phyloP scores from a whole-genome alignment of 805 yeast species.

The Yamadazyma insecticola region DNA sequence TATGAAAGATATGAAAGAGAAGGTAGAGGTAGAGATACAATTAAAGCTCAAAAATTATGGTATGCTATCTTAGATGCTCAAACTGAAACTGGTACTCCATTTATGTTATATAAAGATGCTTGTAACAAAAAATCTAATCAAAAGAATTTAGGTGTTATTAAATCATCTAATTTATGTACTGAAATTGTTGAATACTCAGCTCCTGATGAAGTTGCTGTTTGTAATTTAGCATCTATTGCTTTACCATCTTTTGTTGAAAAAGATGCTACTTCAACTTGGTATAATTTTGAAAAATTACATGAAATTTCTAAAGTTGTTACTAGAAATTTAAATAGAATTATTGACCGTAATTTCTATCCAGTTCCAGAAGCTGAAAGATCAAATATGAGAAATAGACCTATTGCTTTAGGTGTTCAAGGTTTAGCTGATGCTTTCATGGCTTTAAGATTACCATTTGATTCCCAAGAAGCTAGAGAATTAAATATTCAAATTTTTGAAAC shows the following conservation, averaged over 20 bases:
- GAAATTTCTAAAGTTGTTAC: conserved; percentile 51
- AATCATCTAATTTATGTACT: conserved; percentile 59
- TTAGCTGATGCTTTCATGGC: conserved; percentile 56
- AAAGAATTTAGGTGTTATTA: conserved; percentile 55
- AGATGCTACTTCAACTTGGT: conserved; percentile 40
- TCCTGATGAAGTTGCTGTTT: conserved; percentile 57
- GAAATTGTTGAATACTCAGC: conserved; percentile 59
- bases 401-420: conserved; percentile 63
- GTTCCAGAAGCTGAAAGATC: conserved; percentile 51
- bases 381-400: conserved; percentile 56
- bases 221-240: conserved; percentile 58
- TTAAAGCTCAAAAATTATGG: conserved; percentile 61
- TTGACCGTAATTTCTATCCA: conserved; percentile 54
- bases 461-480: conserved; percentile 51
- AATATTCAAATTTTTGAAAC: conserved; percentile 60
- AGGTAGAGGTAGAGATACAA: conserved; percentile 44
- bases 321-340: conserved; percentile 51
- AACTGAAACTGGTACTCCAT: conserved; percentile 63
- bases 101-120: conserved; percentile 61
- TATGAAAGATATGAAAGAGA: conserved; percentile 50
- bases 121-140: conserved; percentile 57
- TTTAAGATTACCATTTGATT: conserved; percentile 54
- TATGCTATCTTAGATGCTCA: conserved; percentile 57
- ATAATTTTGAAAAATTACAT: conserved; percentile 53
- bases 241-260: conserved; percentile 52